Evolutionary conservation across 805 yeast species (phyloP).

Genomic region (Candida easanensis): DNA sequence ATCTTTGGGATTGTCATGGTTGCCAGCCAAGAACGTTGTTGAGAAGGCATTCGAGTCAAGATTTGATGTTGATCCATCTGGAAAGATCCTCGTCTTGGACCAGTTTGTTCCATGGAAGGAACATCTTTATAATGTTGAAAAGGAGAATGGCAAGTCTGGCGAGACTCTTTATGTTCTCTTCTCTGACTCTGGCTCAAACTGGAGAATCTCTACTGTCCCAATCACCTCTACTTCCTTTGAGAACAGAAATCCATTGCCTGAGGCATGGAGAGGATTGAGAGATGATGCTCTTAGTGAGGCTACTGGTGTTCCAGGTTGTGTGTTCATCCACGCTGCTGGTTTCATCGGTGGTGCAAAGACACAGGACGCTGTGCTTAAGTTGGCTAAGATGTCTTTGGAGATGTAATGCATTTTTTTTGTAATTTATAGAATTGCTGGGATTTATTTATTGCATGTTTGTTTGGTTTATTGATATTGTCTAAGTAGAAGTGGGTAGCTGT

Average conservation of each 20-base stretch:
- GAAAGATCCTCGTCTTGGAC: conserved; percentile 71
- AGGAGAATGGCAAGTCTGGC: conserved; percentile 50
- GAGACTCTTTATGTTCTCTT: conserved; percentile 75
- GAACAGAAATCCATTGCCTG: conserved; percentile 85
- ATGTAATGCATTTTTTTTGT: not conserved
- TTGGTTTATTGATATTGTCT: too few relatives aligned
- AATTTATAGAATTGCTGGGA: too few relatives aligned
- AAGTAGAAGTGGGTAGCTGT: too few relatives aligned
- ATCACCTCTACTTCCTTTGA: conserved; percentile 73
- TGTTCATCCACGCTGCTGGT: conserved; percentile 94
- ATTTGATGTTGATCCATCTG: conserved; percentile 58
- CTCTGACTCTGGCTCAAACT: conserved; percentile 63
- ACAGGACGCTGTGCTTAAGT: conserved; percentile 68
- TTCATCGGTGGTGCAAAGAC: conserved; percentile 94
- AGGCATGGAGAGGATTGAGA: conserved; percentile 92
- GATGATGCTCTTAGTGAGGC: conserved; percentile 74
- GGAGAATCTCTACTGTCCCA: conserved; percentile 95
- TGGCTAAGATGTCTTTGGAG: conserved; percentile 53
- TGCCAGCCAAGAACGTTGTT: conserved; percentile 83
- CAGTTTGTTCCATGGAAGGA: conserved; percentile 94
- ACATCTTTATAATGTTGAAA: conserved; percentile 76
- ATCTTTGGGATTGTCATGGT: conserved; percentile 81
- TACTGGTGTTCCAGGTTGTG: conserved; percentile 83
- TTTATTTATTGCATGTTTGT: too few relatives aligned
- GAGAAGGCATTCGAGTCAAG: conserved; percentile 63